Evolutionary conservation across 202 grass and related monocot genomes (phyloP), one percentile per base, ranked within the genome.

Genomic region (Carex arenaria): DNA sequence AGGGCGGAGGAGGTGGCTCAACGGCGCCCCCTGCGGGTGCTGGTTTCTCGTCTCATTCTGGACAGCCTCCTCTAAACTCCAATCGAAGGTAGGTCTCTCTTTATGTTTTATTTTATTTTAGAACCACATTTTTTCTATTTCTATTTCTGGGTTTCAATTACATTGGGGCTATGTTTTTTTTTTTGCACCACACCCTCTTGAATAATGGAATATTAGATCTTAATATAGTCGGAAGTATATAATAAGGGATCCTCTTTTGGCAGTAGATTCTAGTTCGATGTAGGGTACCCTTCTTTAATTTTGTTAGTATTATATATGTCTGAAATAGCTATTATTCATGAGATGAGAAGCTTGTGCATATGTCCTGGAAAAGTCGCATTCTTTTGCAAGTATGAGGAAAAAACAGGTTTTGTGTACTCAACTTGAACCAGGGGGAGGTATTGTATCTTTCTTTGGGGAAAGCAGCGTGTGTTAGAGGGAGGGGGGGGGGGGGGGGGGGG

Each of bases 51-150:
- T 55, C 65, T 80, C 53, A 34, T 69, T 53, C 43, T 36, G 38
- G 55, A 54, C 67, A 83, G 40, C 23, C 62, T 82, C 63, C 62
- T 81, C n/a, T 86, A 6, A 54, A 10, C 52, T 12, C 61, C n/a
- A 89, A 79, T n/a, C 59, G 84, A 79, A 97, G 94, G 94, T 97
- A 84, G 61, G n/a, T 11, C 1, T n/a, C n/a, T 62, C 36, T 51
- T 45, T 28, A 53, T n/a, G 22, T 17, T 17, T 20, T 20, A 7
- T 54, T 74, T 52, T 76, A 14, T 51, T 76, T 52, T 55, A 10
- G 11, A 31, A 59, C 7, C 53, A 34, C 17, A 19, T 78, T 11
- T 68, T 9, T 68, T 51, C 1, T 49, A 72, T 23, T 49, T 38
- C 15, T 78, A 19, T 78, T 60, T 78, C 52, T 78, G 52, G 52